Evolutionary conservation across 768 basidiomycete genomes (phyloP).

Genomic region (Tricholoma hemisulphureum): DNA sequence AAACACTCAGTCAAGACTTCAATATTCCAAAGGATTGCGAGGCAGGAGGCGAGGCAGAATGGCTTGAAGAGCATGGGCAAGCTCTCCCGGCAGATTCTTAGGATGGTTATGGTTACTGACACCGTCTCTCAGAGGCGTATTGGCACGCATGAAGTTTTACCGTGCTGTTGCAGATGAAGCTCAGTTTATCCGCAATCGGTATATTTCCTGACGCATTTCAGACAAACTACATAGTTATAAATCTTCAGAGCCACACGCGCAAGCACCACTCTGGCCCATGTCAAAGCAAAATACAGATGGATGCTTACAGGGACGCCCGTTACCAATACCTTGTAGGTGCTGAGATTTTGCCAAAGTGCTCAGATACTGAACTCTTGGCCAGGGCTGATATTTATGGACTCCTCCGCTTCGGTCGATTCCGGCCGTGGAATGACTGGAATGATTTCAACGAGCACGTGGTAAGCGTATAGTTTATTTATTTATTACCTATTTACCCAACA

Average conservation of each 20-base stretch:
- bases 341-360: neutral
- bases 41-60: conserved; percentile 45
- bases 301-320: conserved; percentile 76
- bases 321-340: conserved; percentile 60
- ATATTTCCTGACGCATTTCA: neutral
- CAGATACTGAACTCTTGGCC: neutral
- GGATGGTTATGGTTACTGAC: neutral
- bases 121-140: conserved; percentile 44
- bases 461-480: conserved; percentile 12
- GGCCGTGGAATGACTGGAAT: conserved; percentile 73
- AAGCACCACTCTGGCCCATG: conserved; percentile 56
- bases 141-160: conserved; percentile 63
- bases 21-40: conserved; percentile 48
- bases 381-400: conserved; percentile 73
- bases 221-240: neutral
- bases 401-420: conserved; percentile 64
- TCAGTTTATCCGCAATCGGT: conserved; percentile 72
- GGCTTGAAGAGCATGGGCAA: conserved; percentile 51
- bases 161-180: conserved; percentile 79
- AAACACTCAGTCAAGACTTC: conserved; percentile 65
- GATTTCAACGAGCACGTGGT: conserved; percentile 61
- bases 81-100: conserved; percentile 2
- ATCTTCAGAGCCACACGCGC: conserved; percentile 48
- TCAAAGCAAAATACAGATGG: conserved; percentile 72
- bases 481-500: neutral